Evolutionary conservation across 2,329 filamentous ascomycete genomes (phyloP).

Genomic region (Aureobasidium sp.): DNA sequence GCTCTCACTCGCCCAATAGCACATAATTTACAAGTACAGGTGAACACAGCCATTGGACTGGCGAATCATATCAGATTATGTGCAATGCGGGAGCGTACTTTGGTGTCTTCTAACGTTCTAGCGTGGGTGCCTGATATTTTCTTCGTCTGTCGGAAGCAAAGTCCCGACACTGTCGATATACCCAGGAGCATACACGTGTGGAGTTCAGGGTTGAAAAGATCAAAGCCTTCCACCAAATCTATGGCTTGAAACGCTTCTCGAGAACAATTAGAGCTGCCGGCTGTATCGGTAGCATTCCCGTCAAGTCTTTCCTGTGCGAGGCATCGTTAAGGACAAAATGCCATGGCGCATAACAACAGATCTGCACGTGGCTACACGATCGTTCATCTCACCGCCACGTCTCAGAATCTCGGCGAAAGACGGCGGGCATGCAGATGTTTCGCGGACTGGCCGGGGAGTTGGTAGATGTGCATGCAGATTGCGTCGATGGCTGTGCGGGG

Average conservation of each 20-base stretch:
- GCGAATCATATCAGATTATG: not conserved
- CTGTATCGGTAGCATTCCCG: not conserved
- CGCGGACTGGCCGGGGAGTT: conserved; percentile 1
- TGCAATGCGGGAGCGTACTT: not conserved
- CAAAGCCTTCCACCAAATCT: not conserved
- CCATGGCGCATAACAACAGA: conserved; percentile 2
- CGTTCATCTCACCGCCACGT: not conserved
- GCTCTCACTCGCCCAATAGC: not conserved
- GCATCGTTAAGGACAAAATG: not conserved
- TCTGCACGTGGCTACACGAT: conserved; percentile 4
- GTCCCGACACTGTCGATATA: not conserved
- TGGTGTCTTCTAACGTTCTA: not conserved
- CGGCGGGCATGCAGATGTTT: not conserved
- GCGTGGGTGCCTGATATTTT: conserved; percentile 2
- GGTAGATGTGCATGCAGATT: not conserved
- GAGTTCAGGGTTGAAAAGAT: not conserved
- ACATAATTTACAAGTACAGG: not conserved
- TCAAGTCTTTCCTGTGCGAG: not conserved
- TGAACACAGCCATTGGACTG: not conserved
- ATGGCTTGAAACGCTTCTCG: not conserved
- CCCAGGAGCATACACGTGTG: not conserved
- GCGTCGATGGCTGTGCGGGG: not conserved
- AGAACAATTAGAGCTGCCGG: not conserved
- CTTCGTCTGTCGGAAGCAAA: not conserved
- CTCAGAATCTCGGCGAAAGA: not conserved